Evolutionary conservation across 2,329 filamentous ascomycete genomes (phyloP), one percentile per base, ranked within the genome.

Genomic region (Acrocalymma vagum): DNA sequence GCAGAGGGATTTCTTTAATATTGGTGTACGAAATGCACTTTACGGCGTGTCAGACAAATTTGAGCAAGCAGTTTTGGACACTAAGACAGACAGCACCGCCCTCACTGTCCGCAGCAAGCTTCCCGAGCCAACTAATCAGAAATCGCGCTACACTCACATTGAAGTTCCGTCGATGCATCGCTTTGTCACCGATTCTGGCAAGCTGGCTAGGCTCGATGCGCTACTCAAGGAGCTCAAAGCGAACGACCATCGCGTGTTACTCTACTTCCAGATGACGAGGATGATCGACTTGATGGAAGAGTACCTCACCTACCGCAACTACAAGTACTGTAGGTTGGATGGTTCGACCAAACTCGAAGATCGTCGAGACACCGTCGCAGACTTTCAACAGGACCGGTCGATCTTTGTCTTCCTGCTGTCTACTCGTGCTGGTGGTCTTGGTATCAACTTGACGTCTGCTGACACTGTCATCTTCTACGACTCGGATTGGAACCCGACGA

Each of bases 241-340:
- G 48, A 89, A 88, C 50, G 88, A 88, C 23, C 94, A 99, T 60
- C 91, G 94, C 63, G 94, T 99, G 15, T 78, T 99, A 38, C 78
- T 99, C 14, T 99, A 99, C 79, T 99, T 99, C 88, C 94, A 99
- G 78, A 99, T 99, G 94, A 99, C 94, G 4, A 88, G 90, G 65
- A 99, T 99, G 94, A 97, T 99, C 65, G 93, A 99, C 69, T 78
- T 99, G 46, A 97, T 97, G 89, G 94, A 99, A 70, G 94, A 99
- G 72, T 99, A 97, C 60, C 79, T 99, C 44, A 97, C 94, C 0
- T 97, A 97, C 75, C 90, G 94, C 68, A 96, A 97, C 74, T 97
- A 96, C 85, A 96, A 95, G 72, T 99, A 96, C 74, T 95, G 93
- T 62, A 89, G 94, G 45, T 81, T 99, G 29, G 94, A 99, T 62